Conservation (phyloP, 176 grass and related monocot genomes). For the Poa pratensis region DNA sequence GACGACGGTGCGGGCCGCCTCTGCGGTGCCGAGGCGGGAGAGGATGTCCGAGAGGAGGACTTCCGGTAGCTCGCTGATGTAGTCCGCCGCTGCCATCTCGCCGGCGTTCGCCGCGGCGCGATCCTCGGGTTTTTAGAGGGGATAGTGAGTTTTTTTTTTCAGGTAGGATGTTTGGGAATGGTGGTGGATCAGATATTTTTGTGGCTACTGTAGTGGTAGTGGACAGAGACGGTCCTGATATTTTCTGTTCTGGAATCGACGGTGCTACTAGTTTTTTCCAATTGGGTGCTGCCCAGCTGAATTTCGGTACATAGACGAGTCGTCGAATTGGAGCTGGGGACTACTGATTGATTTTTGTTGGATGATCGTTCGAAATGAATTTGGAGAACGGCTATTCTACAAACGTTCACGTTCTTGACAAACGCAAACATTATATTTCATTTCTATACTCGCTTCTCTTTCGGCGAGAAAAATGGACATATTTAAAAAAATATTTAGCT, state of each 20-base stretch:
- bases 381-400: neutral
- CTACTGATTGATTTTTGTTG: neutral
- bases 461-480: neutral
- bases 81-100: conserved; percentile 32
- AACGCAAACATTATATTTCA: neutral
- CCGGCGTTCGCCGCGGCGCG: conserved; percentile 10
- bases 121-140: neutral
- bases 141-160: neutral
- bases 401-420: neutral
- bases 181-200: too few species aligned
- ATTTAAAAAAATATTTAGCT: neutral
- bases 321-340: neutral
- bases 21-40: conserved; percentile 32
- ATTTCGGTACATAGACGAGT: too few species aligned
- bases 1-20: conserved; percentile 28
- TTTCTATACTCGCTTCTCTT: neutral
- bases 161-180: neutral
- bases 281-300: neutral
- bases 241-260: too few species aligned
- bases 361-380: neutral
- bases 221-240: too few species aligned
- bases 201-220: too few species aligned
- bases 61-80: conserved; percentile 38
- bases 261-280: neutral
- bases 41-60: conserved; percentile 44